A percentile compares a stretch with the other conserved stretches of the same genome.
phyloP scores from a whole-genome alignment of 1,139 yeast genomes.

The Blastobotrys petasosporus region DNA sequence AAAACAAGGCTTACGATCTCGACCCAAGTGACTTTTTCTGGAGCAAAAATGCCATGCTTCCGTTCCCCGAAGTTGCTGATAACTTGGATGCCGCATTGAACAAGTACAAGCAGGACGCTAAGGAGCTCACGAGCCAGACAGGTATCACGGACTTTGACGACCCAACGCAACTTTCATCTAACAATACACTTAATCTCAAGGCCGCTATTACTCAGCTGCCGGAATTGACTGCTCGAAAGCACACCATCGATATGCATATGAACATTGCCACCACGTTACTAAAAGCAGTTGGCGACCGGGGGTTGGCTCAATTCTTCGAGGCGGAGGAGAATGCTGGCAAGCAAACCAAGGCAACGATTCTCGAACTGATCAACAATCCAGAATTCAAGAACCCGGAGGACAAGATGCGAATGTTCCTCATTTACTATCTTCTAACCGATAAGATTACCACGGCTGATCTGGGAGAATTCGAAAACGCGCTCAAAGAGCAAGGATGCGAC shows the following conservation, averaged over 20 bases:
- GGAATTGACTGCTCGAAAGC: constrained; percentile 81
- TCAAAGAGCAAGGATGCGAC: constrained; percentile 57
- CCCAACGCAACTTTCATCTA: constrained; percentile 45
- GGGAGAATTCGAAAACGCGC: constrained; percentile 57
- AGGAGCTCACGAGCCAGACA: constrained; percentile 72
- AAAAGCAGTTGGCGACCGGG: constrained; percentile 76
- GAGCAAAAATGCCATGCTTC: constrained; percentile 74
- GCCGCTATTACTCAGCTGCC: constrained; percentile 91
- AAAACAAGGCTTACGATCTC: constrained; percentile 63
- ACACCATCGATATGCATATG: constrained; percentile 94
- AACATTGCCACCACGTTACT: constrained; percentile 82
- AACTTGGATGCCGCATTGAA: constrained; percentile 81
- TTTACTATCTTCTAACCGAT: constrained; percentile 55
- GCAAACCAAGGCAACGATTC: constrained; percentile 42
- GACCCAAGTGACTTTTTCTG: constrained; percentile 94
- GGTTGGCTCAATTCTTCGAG: constrained; percentile 85
- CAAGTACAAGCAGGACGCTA: constrained; percentile 79
- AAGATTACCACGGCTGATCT: constrained; percentile 55
- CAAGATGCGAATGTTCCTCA: constrained; percentile 81
- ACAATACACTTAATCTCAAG: constrained; percentile 60
- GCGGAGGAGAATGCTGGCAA: constrained; percentile 62
- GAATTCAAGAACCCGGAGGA: constrained; percentile 54
- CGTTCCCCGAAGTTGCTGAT: constrained; percentile 97
- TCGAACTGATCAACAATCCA: constrained; percentile 38
- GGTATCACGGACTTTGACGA: constrained; percentile 67